phyloP scores from a whole-genome alignment of 2,329 filamentous ascomycete genomes.

The Paraconiothyrium brasiliense region DNA sequence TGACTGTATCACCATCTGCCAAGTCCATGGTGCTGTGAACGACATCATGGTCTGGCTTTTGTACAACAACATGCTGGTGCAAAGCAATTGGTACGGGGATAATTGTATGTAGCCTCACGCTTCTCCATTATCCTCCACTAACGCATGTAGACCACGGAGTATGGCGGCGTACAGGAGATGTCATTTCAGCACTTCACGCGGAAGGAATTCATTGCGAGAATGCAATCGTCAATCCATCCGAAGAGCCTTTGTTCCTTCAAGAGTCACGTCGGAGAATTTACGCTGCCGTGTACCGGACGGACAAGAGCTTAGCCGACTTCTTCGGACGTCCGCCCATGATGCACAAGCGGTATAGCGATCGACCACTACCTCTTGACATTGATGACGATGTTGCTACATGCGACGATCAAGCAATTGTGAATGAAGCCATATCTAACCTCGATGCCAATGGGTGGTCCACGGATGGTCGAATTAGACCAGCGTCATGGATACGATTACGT shows the following conservation, averaged over 20 bases:
- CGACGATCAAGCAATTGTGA: slow-evolving; percentile 36
- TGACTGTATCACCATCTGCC: slow-evolving; percentile 47
- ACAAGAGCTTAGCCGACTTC: slow-evolving; percentile 47
- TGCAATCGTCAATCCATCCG: slow-evolving; percentile 24
- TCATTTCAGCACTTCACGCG: slow-evolving; percentile 39
- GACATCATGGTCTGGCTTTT: slow-evolving; percentile 49
- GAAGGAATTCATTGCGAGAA: slow-evolving; percentile 47
- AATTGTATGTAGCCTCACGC: slow-evolving; percentile 36
- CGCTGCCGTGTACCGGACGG: slow-evolving; percentile 40
- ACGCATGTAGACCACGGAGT: slow-evolving; percentile 43
- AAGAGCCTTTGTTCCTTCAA: slow-evolving; percentile 44
- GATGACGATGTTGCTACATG: slow-evolving; percentile 38
- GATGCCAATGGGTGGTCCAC: slow-evolving; percentile 45
- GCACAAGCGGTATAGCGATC: slow-evolving; percentile 44
- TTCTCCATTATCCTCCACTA: slow-evolving; percentile 8
- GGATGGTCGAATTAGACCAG: slow-evolving; percentile 35
- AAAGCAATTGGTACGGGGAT: slow-evolving; percentile 47
- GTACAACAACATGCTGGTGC: slow-evolving; percentile 41
- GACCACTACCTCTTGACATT: slow-evolving; percentile 42
- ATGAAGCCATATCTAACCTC: slow-evolving; percentile 37
- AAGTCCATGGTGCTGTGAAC: slow-evolving; percentile 47
- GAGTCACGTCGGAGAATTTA: slow-evolving; percentile 43
- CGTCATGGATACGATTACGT: slow-evolving; percentile 40
- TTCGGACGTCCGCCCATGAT: slow-evolving; percentile 49
- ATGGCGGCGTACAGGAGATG: slow-evolving; percentile 45